These are phyloP conservation scores for Citrus hindsii DNA, from an alignment of 345 rosid genomes.

Conservation along the genomic window DNA sequence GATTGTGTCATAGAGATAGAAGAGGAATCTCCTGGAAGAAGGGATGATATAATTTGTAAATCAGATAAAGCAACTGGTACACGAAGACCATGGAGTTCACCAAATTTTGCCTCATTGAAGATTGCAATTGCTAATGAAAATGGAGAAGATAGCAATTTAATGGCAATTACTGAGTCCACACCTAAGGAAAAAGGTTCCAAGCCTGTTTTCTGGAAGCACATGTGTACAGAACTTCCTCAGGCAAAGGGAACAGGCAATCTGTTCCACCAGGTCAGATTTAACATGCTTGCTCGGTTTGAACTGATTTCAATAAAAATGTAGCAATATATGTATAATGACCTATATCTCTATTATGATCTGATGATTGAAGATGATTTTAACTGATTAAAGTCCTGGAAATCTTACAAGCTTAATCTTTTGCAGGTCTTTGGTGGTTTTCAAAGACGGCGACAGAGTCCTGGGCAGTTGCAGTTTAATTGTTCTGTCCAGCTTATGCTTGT, in stretches of 20 bases:
- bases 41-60: slow-evolving; percentile 25
- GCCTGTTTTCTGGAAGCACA: slow-evolving; percentile 50
- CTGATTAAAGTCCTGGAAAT: not conserved
- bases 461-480: slow-evolving; percentile 41
- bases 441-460: slow-evolving; percentile 44
- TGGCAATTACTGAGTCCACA: slow-evolving; percentile 42
- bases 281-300: not conserved
- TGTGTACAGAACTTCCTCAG: slow-evolving; percentile 41
- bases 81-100: slow-evolving; percentile 69
- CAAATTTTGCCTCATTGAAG: slow-evolving; percentile 55
- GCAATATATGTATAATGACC: not conserved
- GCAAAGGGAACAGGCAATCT: slow-evolving; percentile 28
- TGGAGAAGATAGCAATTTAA: slow-evolving; percentile 26
- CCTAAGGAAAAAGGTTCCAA: slow-evolving; percentile 72
- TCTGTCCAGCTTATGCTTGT: slow-evolving; percentile 62
- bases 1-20: slow-evolving; percentile 38
- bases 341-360: not conserved
- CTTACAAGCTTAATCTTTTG: slow-evolving; percentile 21
- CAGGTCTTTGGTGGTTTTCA: slow-evolving; percentile 45
- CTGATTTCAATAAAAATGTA: not conserved
- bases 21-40: slow-evolving; percentile 34
- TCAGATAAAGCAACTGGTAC: slow-evolving; percentile 37
- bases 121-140: slow-evolving; percentile 42
- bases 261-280: slow-evolving; percentile 45
- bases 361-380: not conserved